Percentiles rank a stretch among this genome's conserved stretches.
Conservation (phyloP, 2,329 filamentous ascomycete species). For the Coleophoma eucalyptorum region DNA sequence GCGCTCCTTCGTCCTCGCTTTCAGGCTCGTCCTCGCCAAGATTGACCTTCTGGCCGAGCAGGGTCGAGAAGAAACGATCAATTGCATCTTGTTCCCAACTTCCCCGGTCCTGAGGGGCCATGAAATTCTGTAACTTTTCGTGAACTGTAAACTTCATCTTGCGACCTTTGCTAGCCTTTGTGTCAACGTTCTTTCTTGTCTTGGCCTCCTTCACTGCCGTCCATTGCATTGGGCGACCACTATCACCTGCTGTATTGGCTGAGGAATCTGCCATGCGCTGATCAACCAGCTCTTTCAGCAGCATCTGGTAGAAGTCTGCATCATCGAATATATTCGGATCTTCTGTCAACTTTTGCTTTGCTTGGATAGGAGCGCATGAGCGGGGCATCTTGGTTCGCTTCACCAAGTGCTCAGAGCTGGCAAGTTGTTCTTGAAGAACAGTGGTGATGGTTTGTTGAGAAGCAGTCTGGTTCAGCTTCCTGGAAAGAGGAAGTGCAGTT, state of each 20-base stretch:
- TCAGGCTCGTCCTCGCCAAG: slow-evolving; percentile 55
- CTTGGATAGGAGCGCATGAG: slow-evolving; percentile 72
- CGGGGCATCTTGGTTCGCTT: slow-evolving; percentile 68
- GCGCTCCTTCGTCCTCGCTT: slow-evolving; percentile 43
- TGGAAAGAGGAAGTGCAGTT: slow-evolving; percentile 50
- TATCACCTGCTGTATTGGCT: slow-evolving; percentile 28
- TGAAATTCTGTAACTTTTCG: slow-evolving; percentile 97
- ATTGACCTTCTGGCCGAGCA: slow-evolving; percentile 68
- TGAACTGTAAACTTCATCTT: slow-evolving; percentile 94
- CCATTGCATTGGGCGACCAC: slow-evolving; percentile 45
- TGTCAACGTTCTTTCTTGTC: slow-evolving; percentile 80
- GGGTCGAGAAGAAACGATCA: slow-evolving; percentile 70
- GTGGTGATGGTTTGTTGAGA: slow-evolving; percentile 60
- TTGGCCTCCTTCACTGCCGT: slow-evolving; percentile 73
- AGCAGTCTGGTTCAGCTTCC: slow-evolving; percentile 50
- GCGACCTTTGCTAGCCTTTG: slow-evolving; percentile 89
- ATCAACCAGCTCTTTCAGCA: slow-evolving; percentile 90
- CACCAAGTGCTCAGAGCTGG: slow-evolving; percentile 61
- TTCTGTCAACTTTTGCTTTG: slow-evolving; percentile 50
- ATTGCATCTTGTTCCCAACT: slow-evolving; percentile 78
- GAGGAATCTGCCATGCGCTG: slow-evolving; percentile 72
- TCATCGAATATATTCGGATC: slow-evolving; percentile 79
- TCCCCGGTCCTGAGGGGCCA: slow-evolving; percentile 83
- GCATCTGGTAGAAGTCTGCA: slow-evolving; percentile 87
- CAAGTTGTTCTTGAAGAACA: slow-evolving; percentile 65